These are phyloP conservation scores for Chlorella ohadii DNA, from an alignment of 139 green algal genomes.

Conservation along the genomic window DNA sequence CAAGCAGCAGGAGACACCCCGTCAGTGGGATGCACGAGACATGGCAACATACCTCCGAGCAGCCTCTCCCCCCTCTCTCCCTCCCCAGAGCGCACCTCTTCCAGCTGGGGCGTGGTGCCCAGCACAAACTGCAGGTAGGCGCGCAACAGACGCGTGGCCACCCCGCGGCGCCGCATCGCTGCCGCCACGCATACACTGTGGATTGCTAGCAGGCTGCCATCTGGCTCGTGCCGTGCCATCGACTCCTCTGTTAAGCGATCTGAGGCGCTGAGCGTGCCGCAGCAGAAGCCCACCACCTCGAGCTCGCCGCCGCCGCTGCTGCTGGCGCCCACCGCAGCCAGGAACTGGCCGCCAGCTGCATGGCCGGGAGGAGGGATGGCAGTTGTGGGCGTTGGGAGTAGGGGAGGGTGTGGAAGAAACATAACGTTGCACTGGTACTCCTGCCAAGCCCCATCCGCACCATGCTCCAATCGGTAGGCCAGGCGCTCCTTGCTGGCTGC, in stretches of 20 bases:
- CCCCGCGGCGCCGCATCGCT: constrained; percentile 32
- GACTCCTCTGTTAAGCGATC: constrained; percentile 63
- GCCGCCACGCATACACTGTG: constrained; percentile 65
- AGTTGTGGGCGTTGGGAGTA: no score
- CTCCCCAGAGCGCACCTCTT: neutral
- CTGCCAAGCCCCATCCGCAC: constrained; percentile 20
- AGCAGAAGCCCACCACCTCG: constrained; percentile 46
- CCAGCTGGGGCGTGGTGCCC: constrained; percentile 42
- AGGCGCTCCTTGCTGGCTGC: constrained; percentile 43
- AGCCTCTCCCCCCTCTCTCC: no score
- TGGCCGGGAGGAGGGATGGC: neutral
- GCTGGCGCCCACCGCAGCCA: constrained; percentile 34
- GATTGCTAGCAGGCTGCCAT: constrained; percentile 62
- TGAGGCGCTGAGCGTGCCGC: constrained; percentile 57
- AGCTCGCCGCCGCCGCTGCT: constrained; percentile 12
- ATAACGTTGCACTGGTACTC: no score
- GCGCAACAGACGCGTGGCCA: constrained; percentile 61
- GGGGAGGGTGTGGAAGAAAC: no score
- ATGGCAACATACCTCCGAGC: no score
- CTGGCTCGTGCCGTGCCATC: constrained; percentile 67
- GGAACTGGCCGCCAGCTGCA: constrained; percentile 51
- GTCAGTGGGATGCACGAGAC: neutral
- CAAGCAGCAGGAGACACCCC: neutral
- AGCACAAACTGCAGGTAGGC: constrained; percentile 56
- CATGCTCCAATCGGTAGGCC: constrained; percentile 39